Evolutionary conservation across 768 basidiomycete genomes (phyloP).

Genomic region (Kondoa subrosea): DNA sequence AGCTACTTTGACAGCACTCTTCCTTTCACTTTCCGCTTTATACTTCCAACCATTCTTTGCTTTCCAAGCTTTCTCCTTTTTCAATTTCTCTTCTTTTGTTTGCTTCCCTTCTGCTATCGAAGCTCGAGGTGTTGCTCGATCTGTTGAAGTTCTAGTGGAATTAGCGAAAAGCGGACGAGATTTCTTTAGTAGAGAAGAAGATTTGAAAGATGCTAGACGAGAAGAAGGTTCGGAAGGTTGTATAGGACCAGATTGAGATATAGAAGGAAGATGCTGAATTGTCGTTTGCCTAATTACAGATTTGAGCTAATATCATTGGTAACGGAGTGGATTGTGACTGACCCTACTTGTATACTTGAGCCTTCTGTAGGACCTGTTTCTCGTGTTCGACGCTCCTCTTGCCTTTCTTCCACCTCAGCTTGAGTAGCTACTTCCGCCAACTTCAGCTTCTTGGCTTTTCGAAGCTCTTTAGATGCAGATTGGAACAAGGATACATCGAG

Average conservation of each 20-base stretch:
- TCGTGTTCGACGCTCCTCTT: neutral
- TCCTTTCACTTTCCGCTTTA: neutral
- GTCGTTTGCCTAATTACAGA: neutral
- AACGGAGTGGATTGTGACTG: too few species aligned
- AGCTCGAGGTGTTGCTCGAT: neutral
- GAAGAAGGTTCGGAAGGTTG: neutral
- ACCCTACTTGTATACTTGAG: neutral
- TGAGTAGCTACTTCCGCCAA: neutral
- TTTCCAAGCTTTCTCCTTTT: neutral
- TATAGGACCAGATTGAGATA: neutral
- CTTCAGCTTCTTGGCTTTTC: neutral
- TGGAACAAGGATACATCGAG: neutral
- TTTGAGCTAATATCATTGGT: too few species aligned
- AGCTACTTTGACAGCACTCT: neutral
- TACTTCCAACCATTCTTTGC: neutral
- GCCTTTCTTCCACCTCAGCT: neutral
- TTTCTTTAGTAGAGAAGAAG: neutral
- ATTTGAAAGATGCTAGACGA: neutral
- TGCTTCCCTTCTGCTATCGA: neutral
- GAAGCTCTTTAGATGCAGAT: neutral
- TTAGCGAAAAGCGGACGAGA: neutral
- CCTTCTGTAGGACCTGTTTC: neutral
- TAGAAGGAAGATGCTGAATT: neutral
- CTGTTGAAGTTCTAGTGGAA: neutral
- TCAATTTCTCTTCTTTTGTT: neutral